A percentile compares a stretch with the other conserved stretches of the same genome.
These are phyloP conservation scores for Pichia sp. DNA, from an alignment of 1,139 yeast genomes.

Conservation along the genomic window DNA sequence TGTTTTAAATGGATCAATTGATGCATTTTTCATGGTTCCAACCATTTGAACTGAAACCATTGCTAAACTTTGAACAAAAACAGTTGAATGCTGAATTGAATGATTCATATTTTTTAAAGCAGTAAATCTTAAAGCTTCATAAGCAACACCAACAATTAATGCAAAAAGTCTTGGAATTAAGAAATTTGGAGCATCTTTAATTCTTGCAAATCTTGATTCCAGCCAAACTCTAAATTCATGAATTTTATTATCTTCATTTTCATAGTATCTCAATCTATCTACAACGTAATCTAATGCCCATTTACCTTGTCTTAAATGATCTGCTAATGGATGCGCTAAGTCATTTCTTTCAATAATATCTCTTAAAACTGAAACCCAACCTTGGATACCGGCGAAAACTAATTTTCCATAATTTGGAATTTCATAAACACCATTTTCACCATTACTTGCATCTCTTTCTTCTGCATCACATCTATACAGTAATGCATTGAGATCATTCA, in stretches of 20 bases:
- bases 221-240: slow-evolving; percentile 64
- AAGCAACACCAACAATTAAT: slow-evolving; percentile 69
- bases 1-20: slow-evolving; percentile 57
- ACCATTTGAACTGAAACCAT: slow-evolving; percentile 85
- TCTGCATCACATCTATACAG: slow-evolving; percentile 79
- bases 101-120: slow-evolving; percentile 54
- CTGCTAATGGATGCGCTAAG: slow-evolving; percentile 76
- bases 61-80: slow-evolving; percentile 73
- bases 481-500: slow-evolving; percentile 69
- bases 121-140: slow-evolving; percentile 68
- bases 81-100: slow-evolving; percentile 53
- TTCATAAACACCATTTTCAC: slow-evolving; percentile 62
- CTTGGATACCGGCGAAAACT: slow-evolving; percentile 87
- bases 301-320: slow-evolving; percentile 70
- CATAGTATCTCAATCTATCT: slow-evolving; percentile 55
- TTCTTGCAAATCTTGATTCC: slow-evolving; percentile 53
- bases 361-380: slow-evolving; percentile 74
- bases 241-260: slow-evolving; percentile 17
- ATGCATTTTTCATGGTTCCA: slow-evolving; percentile 67
- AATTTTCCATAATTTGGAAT: slow-evolving; percentile 70
- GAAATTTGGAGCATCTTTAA: slow-evolving; percentile 66
- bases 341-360: slow-evolving; percentile 62
- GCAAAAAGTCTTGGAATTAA: slow-evolving; percentile 85
- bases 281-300: slow-evolving; percentile 87
- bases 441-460: slow-evolving; percentile 74